Evolutionary conservation across 2,329 filamentous ascomycete species (phyloP).

Genomic region (Diaporthe vexans): DNA sequence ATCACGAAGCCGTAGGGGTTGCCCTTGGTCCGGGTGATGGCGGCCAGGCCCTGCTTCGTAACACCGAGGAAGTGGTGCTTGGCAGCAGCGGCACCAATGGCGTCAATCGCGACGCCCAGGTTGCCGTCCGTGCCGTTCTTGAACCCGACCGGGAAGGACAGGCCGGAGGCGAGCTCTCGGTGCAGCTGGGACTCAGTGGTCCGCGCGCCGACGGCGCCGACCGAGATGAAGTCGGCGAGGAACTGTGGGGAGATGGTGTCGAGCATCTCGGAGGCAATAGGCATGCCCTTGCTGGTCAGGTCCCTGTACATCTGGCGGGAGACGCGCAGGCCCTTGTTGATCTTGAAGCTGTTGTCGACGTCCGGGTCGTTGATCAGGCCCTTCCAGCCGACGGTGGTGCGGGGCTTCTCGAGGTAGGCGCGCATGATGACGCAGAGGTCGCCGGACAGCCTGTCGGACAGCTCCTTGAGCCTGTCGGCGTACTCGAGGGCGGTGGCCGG

Average conservation of each 20-base stretch:
- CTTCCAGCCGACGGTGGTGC: slow-evolving; percentile 99
- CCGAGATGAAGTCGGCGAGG: slow-evolving; percentile 93
- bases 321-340: slow-evolving; percentile 96
- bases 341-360: slow-evolving; percentile 96
- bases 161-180: slow-evolving; percentile 92
- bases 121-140: slow-evolving; percentile 99
- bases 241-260: slow-evolving; percentile 99
- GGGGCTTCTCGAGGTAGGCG: slow-evolving; percentile 98
- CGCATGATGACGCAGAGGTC: slow-evolving; percentile 97
- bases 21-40: slow-evolving; percentile 92
- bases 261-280: slow-evolving; percentile 97
- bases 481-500: slow-evolving; percentile 91
- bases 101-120: slow-evolving; percentile 92
- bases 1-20: slow-evolving; percentile 99
- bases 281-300: slow-evolving; percentile 88
- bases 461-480: slow-evolving; percentile 80
- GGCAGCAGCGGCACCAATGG: slow-evolving; percentile 88
- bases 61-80: slow-evolving; percentile 98
- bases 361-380: slow-evolving; percentile 99
- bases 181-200: slow-evolving; percentile 98
- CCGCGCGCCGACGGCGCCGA: slow-evolving; percentile 94
- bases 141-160: slow-evolving; percentile 98
- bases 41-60: slow-evolving; percentile 95
- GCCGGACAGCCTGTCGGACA: slow-evolving; percentile 83
- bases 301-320: slow-evolving; percentile 95